Conservation (phyloP, 495 filamentous ascomycete species). For the Elasticomyces elasticus region DNA sequence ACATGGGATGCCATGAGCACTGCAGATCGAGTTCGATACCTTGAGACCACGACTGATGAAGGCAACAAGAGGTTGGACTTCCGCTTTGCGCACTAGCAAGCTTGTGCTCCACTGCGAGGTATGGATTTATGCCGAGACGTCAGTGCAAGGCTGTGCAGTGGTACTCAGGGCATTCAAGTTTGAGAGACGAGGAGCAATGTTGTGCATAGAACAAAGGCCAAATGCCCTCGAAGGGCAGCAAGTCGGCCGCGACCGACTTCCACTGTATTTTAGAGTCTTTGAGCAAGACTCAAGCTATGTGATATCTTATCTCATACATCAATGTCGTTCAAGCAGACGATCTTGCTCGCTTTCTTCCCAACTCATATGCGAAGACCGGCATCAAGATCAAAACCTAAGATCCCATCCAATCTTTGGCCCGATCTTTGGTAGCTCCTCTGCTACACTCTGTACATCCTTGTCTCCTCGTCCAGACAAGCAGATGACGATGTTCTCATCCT, state of each 20-base stretch:
- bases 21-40: constrained; percentile 30
- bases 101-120: too few relatives aligned
- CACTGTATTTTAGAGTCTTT: too few relatives aligned
- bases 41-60: constrained; percentile 5
- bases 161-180: too few relatives aligned
- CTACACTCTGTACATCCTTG: constrained; percentile 97
- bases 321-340: background rate
- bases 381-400: constrained; percentile 49
- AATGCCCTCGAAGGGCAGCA: too few relatives aligned
- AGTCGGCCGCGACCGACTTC: too few relatives aligned
- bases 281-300: background rate
- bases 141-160: too few relatives aligned
- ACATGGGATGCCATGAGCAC: background rate
- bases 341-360: background rate
- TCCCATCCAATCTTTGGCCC: constrained; percentile 96
- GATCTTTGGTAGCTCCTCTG: constrained; percentile 79
- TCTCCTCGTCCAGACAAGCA: constrained; percentile 88
- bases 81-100: constrained; percentile 7
- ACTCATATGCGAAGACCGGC: background rate
- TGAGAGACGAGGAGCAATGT: too few relatives aligned
- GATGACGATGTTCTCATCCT: constrained; percentile 86
- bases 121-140: too few relatives aligned
- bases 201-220: too few relatives aligned
- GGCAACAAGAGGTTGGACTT: constrained; percentile 13
- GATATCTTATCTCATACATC: background rate